Evolutionary conservation across 2,329 filamentous ascomycete species (phyloP).

Genomic region (Myrmaecium sp.): DNA sequence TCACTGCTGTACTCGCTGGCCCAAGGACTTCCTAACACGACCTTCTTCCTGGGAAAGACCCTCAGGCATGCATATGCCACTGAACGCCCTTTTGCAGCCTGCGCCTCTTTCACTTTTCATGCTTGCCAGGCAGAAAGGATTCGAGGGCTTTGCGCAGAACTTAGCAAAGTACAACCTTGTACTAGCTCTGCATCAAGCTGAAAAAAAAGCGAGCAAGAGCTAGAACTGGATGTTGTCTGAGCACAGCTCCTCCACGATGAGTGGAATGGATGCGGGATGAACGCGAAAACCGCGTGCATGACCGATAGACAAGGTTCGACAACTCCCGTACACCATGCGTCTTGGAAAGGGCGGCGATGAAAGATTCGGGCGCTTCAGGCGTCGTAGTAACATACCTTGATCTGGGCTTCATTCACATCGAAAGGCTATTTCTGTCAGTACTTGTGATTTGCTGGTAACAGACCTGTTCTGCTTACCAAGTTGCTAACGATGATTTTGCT

Average conservation of each 20-base stretch:
- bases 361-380: constrained; percentile 23
- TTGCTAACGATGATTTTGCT: constrained; percentile 99
- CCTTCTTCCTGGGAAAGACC: no score
- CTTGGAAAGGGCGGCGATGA: constrained; percentile 11
- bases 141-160: constrained; percentile 4
- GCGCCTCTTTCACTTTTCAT: constrained; percentile 5
- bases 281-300: constrained; percentile 12
- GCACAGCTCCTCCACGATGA: no score
- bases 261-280: neutral
- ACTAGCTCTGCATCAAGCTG: constrained; percentile 19
- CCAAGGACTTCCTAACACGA: constrained; percentile 5
- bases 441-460: constrained; percentile 6
- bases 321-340: constrained; percentile 13
- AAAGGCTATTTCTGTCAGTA: constrained; percentile 54
- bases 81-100: no score
- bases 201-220: constrained; percentile 13
- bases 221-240: no score
- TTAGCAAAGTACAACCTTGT: constrained; percentile 4
- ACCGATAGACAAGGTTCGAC: constrained; percentile 6
- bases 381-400: constrained; percentile 97
- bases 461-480: constrained; percentile 49
- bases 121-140: constrained; percentile 10
- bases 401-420: constrained; percentile 92
- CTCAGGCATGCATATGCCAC: no score
- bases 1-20: constrained; percentile 39